Evolutionary conservation across 139 green algal species (phyloP).

Genomic region (Trebouxia sp.): DNA sequence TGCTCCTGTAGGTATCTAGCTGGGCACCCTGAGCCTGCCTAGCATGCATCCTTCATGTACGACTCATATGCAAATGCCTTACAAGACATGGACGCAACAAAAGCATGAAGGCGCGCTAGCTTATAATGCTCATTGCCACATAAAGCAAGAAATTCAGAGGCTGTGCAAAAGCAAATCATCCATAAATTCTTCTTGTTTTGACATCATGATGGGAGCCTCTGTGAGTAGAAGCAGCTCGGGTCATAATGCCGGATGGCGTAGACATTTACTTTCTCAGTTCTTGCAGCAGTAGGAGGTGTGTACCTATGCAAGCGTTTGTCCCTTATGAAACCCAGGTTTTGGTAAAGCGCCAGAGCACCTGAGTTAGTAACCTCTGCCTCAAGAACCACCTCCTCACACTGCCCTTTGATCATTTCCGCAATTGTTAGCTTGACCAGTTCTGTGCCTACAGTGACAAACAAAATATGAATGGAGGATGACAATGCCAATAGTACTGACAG

Average conservation of each 20-base stretch:
- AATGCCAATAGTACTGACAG: background rate
- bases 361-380: conserved; percentile 96
- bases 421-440: conserved; percentile 77
- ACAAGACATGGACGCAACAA: too few relatives aligned
- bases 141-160: too few relatives aligned
- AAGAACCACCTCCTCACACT: conserved; percentile 87
- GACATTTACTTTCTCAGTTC: background rate
- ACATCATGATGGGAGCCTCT: too few relatives aligned
- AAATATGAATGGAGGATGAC: background rate
- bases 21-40: too few relatives aligned
- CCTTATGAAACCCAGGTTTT: conserved; percentile 94
- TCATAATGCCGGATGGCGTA: background rate
- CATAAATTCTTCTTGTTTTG: too few relatives aligned
- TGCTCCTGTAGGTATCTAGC: too few relatives aligned
- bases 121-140: too few relatives aligned
- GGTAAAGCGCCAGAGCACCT: conserved; percentile 92
- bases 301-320: conserved; percentile 92
- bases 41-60: too few relatives aligned
- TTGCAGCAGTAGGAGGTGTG: background rate
- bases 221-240: too few relatives aligned
- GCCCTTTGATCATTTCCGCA: conserved; percentile 63
- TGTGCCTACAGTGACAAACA: conserved; percentile 54
- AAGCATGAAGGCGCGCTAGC: too few relatives aligned
- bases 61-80: too few relatives aligned
- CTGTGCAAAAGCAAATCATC: too few relatives aligned